Base-by-base conservation (phyloP, 495 filamentous ascomycete genomes). In the Trypethelium eluteriae region DNA sequence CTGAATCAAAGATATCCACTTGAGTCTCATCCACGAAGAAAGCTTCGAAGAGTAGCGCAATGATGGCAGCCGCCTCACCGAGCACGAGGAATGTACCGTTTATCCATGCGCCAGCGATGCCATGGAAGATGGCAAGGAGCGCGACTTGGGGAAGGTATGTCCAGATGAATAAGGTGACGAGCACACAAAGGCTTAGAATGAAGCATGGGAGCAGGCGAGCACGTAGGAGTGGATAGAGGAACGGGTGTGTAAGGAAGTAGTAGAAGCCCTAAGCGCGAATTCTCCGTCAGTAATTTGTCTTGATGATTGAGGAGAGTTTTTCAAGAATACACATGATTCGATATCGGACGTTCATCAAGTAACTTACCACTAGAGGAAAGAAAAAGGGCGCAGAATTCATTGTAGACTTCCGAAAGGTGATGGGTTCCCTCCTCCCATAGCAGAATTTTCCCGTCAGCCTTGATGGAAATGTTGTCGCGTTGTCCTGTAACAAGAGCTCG, bases 11-110 rank as follows among this genome's bases (percentile, higher is more conserved):
- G 57, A 87, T 82, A 74, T 89, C 86, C 36, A 89, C 85, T 63
- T 87, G 79, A 1, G 86, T 86, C 70, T 88, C 83, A 68, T 89
- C 86, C 32, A 87, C 86, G 61, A 89, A 83, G 68, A 89, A 86
- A 1, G 84, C 84, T 74, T 89, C 86, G 68, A 88, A 89, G 6
- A 89, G 78, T 1, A 82, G 73, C 0, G 85, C 81, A 9, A 84
- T 80, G 35, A 88, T 82, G 0, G 82, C 84, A 0, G 83, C 80
- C 16, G 84, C 86, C 78, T 88, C 85, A 12, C 84, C 86, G n/a
- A 89, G 81, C 14, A 88, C 85, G 25, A 88, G 73, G 73, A 88
- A 81, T 14, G 83, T 83, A 49, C 80, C 86, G 73, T 82, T 88
- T 46, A 88, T 68, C 83, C 85, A 89, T 39, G 86, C 86, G 14